phyloP scores from a whole-genome alignment of 345 rosid genomes.

The Populus davidiana region DNA sequence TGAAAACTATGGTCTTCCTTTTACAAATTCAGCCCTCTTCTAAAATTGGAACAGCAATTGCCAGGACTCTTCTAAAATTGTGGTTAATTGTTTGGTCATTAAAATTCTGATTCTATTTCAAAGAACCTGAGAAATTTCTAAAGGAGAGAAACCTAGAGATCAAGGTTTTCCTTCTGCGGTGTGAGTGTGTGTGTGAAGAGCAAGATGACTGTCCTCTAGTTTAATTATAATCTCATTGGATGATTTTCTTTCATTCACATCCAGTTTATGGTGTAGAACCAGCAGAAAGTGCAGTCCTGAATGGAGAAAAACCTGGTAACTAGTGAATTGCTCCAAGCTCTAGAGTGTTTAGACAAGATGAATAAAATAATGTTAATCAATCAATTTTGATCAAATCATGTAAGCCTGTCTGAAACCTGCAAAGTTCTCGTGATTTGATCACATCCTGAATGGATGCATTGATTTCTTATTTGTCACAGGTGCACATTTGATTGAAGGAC shows the following conservation, averaged over 20 bases:
- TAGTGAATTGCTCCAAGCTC: background rate
- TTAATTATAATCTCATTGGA: background rate
- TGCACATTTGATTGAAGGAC: slow-evolving; percentile 52
- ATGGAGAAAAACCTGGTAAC: slow-evolving; percentile 28
- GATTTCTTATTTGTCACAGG: slow-evolving; percentile 27
- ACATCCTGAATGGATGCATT: background rate
- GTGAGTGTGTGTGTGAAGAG: background rate
- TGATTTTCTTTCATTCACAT: background rate
- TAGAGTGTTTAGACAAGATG: background rate
- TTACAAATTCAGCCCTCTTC: no score
- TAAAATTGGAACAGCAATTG: no score
- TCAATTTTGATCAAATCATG: background rate
- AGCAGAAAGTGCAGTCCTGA: slow-evolving; percentile 27
- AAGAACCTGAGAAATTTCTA: no score
- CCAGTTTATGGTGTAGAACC: slow-evolving; percentile 32
- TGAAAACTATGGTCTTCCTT: no score
- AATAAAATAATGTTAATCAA: no score
- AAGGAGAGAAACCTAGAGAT: no score
- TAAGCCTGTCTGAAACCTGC: background rate
- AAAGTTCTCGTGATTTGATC: background rate
- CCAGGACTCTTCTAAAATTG: no score
- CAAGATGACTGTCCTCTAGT: background rate
- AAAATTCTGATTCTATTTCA: no score
- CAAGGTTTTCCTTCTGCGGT: slow-evolving; percentile 2
- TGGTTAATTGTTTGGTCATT: no score